Evolutionary conservation across 2,329 filamentous ascomycete species (phyloP), one percentile per base, ranked within the genome.

Genomic region (Diaporthe ampelina): DNA sequence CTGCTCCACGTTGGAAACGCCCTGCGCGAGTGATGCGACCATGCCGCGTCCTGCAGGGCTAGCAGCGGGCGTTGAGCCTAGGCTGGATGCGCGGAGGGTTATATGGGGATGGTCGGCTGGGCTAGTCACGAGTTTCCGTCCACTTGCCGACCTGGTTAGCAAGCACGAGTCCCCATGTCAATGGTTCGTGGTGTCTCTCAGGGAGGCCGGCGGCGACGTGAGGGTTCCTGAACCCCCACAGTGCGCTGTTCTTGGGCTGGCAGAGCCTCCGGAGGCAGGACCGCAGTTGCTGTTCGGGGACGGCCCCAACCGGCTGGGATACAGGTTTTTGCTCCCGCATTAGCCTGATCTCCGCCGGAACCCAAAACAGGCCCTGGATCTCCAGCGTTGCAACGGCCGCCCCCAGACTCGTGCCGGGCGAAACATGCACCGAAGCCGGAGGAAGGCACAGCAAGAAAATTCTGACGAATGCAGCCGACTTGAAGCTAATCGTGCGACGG

Each of bases 401-500:
- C 50, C 70, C 70, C 54, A 73, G 45, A 29, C 45, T 54, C 19
- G 69, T 26, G 52, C 54, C 63, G 59, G 61, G 73, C 69, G 48
- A 32, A 52, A 59, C 70, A 69, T 63, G 50, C 45, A 70, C 71
- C 67, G 59, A 77, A 74, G 77, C 73, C 74, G 74, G 75, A 76
- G 72, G 68, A 72, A 56, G 52, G 52, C 40, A 74, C 26, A 10
- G 29, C 35, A 56, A 59, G 70, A 73, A 72, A 76, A 76, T 69
- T 74, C 73, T 74, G 74, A 72, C 73, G 63, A 73, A 69, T 56
- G 72, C 71, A 76, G 73, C 13, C 69, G 73, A 75, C 40, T 40
- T 45, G 57, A 76, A 77, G 74, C 76, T 77, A 79, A 77, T 77
- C 73, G 74, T 75, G 74, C 73, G 74, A 78, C 73, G 59, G 68